Evolutionary conservation across 2,329 filamentous ascomycete genomes (phyloP).

Genomic region (Cytospora chrysosperma): DNA sequence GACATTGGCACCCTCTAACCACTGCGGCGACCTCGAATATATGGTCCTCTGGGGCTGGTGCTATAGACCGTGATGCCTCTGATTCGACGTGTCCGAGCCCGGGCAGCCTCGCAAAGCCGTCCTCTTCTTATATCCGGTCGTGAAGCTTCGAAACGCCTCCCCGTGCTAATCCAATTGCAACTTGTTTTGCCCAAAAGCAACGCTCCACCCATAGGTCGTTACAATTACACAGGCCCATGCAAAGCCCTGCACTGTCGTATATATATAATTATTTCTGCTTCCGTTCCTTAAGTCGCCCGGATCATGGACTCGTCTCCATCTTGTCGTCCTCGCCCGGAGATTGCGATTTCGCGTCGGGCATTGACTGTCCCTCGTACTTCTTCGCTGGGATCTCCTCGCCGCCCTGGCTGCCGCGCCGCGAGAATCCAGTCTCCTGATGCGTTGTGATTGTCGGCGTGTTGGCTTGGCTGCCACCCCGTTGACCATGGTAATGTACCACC

Average conservation of each 20-base stretch:
- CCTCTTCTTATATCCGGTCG: conserved; percentile 1
- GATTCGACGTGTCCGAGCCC: neutral
- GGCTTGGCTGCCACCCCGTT: conserved; percentile 65
- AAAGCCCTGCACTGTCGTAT: conserved; percentile 1
- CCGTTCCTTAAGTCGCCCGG: neutral
- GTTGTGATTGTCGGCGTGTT: conserved; percentile 61
- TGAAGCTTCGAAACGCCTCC: conserved; percentile 12
- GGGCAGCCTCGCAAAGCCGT: neutral
- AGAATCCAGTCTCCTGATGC: conserved; percentile 47
- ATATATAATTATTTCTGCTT: neutral
- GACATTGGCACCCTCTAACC: neutral
- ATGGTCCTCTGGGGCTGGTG: neutral
- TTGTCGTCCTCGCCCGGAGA: conserved; percentile 30
- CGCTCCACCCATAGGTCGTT: conserved; percentile 21
- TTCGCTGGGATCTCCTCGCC: conserved; percentile 30
- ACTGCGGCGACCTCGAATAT: neutral
- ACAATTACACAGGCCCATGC: conserved; percentile 23
- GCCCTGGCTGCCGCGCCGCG: conserved; percentile 52
- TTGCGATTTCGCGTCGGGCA: conserved; percentile 39
- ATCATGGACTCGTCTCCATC: conserved; percentile 26
- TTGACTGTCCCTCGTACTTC: conserved; percentile 42
- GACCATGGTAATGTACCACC: conserved; percentile 66
- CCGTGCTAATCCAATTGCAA: conserved; percentile 16
- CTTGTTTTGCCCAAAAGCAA: conserved; percentile 19
- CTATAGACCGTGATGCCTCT: neutral